Evolutionary conservation across 495 filamentous ascomycete species (phyloP), one percentile per base, ranked within the genome.

Genomic region (Neurospora cerealis): DNA sequence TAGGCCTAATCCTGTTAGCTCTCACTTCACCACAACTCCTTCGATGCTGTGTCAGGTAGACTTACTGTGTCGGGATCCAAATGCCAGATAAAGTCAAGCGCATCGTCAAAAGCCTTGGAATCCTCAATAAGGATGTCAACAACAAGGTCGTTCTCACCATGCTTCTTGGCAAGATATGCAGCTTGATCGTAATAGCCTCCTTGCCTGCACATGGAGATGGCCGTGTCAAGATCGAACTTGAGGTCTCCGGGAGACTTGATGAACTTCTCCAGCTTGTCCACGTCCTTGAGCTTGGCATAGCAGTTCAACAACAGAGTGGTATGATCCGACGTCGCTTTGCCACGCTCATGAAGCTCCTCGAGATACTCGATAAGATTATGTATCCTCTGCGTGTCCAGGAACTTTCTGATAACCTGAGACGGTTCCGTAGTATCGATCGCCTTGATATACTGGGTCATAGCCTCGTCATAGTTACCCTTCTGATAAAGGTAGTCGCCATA

Each of bases 161-260:
- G 95, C 79, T 97, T 96, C 72, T 93, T 93, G 13, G 96, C 95
- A 69, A 99, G 87, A 78, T 96, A 98, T 3, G 96, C 96, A 9
- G 96, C 96, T 83, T 99, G 96, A 74, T 97, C 93, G 79, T 91
- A 95, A 80, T 99, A 99, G n/a, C 96, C 94, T 32, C 94, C 96
- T 83, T 99, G 96, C 21, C 96, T 89, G 77, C 96, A 99, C 96
- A 99, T 98, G 5, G 91, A 89, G 70, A 98, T 99, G 3, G 96
- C 96, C 8, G 96, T 99, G 74, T 98, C 96, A 9, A 98, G 85
- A 82, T 99, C 96, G 80, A 99, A 98, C 76, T 96, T 98, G 41
- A 97, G 87, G 78, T 98, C 95, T 2, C 93, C 95, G 4, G 94
- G 93, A 60, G 94, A 94, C 79, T 96, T 96, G 81, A 99, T 99